phyloP scores from a whole-genome alignment of 148 eudicot species.

The Polygonum maritimum region DNA sequence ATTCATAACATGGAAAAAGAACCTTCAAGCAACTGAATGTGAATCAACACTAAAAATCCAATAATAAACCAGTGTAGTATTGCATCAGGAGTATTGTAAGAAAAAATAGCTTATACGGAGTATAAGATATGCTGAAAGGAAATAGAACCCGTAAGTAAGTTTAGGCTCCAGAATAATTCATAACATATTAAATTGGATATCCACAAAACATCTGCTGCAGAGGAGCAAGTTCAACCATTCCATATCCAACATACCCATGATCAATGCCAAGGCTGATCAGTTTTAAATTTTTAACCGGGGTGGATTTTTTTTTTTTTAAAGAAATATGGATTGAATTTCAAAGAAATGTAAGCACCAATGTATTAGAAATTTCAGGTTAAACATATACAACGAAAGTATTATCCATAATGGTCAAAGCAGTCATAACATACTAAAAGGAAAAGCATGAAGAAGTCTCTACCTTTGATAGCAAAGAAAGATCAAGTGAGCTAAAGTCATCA shows the following conservation, averaged over 20 bases:
- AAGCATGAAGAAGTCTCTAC: conserved; percentile 23
- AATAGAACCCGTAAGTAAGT: not conserved
- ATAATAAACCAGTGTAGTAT: not conserved
- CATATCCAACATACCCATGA: not conserved
- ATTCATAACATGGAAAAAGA: not conserved
- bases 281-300: not conserved
- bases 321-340: not conserved
- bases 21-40: not conserved
- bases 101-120: not conserved
- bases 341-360: not conserved
- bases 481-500: conserved; percentile 91
- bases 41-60: not conserved
- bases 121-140: not conserved
- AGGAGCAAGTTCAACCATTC: not conserved
- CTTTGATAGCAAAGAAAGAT: conserved; percentile 80
- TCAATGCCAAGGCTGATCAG: not conserved
- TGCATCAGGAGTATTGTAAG: not conserved
- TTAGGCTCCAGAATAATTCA: not conserved
- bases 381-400: not conserved
- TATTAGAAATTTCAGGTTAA: not conserved
- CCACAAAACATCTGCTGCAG: not conserved
- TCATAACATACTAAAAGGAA: not conserved
- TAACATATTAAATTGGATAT: not conserved
- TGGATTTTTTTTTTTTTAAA: not conserved
- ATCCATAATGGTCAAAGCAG: not conserved